Evolutionary conservation across 352 stramenopile species (phyloP).

Genomic region (Plasmopara viticola): DNA sequence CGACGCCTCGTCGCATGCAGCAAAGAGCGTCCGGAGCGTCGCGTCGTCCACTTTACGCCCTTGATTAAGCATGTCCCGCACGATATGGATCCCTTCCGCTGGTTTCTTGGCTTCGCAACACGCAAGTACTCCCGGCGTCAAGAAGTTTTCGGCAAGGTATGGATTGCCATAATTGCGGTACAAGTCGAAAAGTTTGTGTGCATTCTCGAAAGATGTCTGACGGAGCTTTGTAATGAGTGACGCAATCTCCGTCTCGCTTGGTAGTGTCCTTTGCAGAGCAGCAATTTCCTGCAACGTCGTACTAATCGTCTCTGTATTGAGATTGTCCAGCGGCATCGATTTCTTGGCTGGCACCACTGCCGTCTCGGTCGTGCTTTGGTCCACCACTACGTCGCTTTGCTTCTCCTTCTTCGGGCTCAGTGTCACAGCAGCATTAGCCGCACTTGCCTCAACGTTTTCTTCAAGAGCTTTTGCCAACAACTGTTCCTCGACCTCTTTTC

Average conservation of each 20-base stretch:
- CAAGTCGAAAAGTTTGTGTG: slow-evolving; percentile 74
- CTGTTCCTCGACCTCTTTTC: slow-evolving; percentile 34
- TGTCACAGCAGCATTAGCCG: not conserved
- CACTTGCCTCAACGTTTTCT: slow-evolving; percentile 9
- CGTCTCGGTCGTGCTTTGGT: slow-evolving; percentile 6
- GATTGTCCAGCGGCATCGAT: slow-evolving; percentile 27
- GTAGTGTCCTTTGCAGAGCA: slow-evolving; percentile 65
- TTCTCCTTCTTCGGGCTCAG: slow-evolving; percentile 12
- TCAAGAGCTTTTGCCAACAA: slow-evolving; percentile 23
- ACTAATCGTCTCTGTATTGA: slow-evolving; percentile 59
- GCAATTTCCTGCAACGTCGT: slow-evolving; percentile 69
- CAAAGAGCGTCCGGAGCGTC: slow-evolving; percentile 65
- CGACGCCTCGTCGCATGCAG: slow-evolving; percentile 64
- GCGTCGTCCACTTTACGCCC: slow-evolving; percentile 74
- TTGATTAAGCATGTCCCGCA: slow-evolving; percentile 78
- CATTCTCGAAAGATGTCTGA: slow-evolving; percentile 65
- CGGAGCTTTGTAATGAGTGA: slow-evolving; percentile 52
- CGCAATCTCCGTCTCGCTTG: slow-evolving; percentile 58
- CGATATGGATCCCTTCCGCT: slow-evolving; percentile 63
- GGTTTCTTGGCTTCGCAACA: slow-evolving; percentile 77
- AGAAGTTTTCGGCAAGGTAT: slow-evolving; percentile 75
- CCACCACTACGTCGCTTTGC: slow-evolving; percentile 1
- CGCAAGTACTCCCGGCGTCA: slow-evolving; percentile 69
- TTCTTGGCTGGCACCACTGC: slow-evolving; percentile 18
- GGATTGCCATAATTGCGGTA: slow-evolving; percentile 85